Conservation (phyloP, 2,329 filamentous ascomycete species). For the Paracoccidioides brasiliensis region DNA sequence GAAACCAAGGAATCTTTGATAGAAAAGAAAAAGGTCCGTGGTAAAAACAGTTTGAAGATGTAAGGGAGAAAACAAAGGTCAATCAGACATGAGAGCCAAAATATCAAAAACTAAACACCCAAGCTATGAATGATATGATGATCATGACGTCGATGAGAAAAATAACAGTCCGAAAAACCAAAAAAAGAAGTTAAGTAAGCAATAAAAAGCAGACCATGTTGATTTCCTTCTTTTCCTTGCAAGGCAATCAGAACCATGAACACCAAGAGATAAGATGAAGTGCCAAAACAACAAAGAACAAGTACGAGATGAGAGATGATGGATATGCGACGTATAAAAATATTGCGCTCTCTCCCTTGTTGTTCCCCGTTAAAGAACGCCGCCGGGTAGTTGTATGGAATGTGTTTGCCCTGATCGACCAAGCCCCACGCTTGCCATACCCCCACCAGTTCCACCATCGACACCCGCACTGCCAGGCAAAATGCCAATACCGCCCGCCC, state of each 20-base stretch:
- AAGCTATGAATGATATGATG: constrained; percentile 3
- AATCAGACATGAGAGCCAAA: constrained; percentile 1
- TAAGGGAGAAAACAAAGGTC: background rate
- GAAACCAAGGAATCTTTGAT: background rate
- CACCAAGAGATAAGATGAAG: background rate
- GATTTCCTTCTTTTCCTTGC: background rate
- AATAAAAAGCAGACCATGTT: background rate
- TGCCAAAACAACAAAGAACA: background rate
- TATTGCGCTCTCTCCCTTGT: background rate
- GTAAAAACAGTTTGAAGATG: background rate
- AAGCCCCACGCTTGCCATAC: background rate
- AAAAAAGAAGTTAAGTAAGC: background rate
- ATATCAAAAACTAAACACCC: background rate
- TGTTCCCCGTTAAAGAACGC: constrained; percentile 20
- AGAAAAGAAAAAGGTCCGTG: background rate
- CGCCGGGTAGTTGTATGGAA: constrained; percentile 22
- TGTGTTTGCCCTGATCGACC: constrained; percentile 11
- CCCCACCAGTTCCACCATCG: constrained; percentile 7
- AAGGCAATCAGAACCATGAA: background rate
- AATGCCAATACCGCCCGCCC: constrained; percentile 6
- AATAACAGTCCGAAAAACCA: background rate
- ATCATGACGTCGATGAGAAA: background rate
- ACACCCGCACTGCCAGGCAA: constrained; percentile 7
- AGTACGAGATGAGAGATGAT: too few species aligned
- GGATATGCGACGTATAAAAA: too few species aligned